Evolutionary conservation across 1,139 yeast genomes (phyloP), one percentile per base, ranked within the genome.

Genomic region (Nadsonia commutata): DNA sequence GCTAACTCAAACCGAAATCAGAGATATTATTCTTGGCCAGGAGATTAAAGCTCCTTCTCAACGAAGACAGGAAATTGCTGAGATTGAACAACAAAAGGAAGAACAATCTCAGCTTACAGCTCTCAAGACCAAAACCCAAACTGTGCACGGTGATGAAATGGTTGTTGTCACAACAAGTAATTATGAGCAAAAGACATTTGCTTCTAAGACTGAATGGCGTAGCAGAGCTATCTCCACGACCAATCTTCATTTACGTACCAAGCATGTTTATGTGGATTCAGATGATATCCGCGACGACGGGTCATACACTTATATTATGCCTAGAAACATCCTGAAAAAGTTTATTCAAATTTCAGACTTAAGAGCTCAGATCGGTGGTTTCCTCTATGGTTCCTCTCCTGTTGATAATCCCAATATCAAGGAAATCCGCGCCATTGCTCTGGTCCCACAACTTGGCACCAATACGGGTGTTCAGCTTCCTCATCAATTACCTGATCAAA

Each of bases 81-180:
- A 82, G 45, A 70, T 85, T 45, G 95, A 85, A 49, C 74, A 74
- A 11, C 68, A 73, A 20, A 66, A 68, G 42, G 62, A 60, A 36
- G 70, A 65, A 22, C 60, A 59, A 18, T 59, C 59, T 7, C 75
- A 74, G 51, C 63, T 79, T 31, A 78, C 93, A 0, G 95, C 95
- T 0, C 70, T 82, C 54, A 88, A 85, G 54, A 78, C 94, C 1
- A 79, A 79, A 45, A 83, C 95, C 0, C 78, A 80, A 21, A 93
- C 86, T 57, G 94, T 85, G 2, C 96, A 88, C 55, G 99, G 99
- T 36, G 98, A 90, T 57, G 94, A 88, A 54, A 88, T 93, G 55
- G 80, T 82, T 36, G 93, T 95, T 0, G 95, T 90, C 18, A 86
- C 97, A 0, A 86, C 98, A 0, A 78, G 93, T 18, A 78, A 78